These are phyloP conservation scores for Ogataea hybrid DNA, from an alignment of 1,139 yeast genomes.

Conservation along the genomic window DNA sequence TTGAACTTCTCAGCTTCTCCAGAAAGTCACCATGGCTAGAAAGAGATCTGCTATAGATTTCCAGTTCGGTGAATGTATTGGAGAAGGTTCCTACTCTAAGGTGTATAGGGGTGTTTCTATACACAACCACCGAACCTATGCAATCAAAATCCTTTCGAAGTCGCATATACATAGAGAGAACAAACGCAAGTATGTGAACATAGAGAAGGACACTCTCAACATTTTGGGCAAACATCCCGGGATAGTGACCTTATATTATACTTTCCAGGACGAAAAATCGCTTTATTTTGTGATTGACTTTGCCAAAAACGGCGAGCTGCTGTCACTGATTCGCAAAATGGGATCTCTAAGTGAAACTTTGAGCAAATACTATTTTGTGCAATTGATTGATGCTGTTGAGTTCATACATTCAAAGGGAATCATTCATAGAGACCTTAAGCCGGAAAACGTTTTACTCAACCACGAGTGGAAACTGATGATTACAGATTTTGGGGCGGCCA, in stretches of 20 bases:
- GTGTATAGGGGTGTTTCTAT: constrained; percentile 85
- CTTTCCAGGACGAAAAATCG: constrained; percentile 89
- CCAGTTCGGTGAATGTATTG: constrained; percentile 80
- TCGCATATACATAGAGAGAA: constrained; percentile 93
- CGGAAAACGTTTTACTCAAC: constrained; percentile 70
- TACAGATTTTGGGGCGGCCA: constrained; percentile 82
- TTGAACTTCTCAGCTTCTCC: neutral
- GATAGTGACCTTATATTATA: constrained; percentile 80
- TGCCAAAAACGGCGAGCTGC: constrained; percentile 90
- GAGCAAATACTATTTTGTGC: constrained; percentile 67
- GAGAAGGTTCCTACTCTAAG: constrained; percentile 96
- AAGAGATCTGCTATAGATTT: constrained; percentile 80
- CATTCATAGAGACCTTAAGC: constrained; percentile 78
- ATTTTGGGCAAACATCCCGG: constrained; percentile 86
- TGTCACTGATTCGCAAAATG: constrained; percentile 71
- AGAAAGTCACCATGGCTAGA: constrained; percentile 32
- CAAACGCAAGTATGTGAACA: constrained; percentile 93
- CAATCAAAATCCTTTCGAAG: constrained; percentile 89
- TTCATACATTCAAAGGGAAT: constrained; percentile 76
- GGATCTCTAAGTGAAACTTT: constrained; percentile 79
- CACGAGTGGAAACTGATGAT: constrained; percentile 66
- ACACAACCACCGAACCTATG: constrained; percentile 71
- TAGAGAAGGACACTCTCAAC: constrained; percentile 90
- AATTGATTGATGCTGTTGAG: constrained; percentile 60
- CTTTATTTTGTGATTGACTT: constrained; percentile 89